Percentiles rank a stretch among this genome's conserved stretches.
These are phyloP conservation scores for Gynandropsis gynandra DNA, from an alignment of 345 rosid species.

Conservation along the genomic window DNA sequence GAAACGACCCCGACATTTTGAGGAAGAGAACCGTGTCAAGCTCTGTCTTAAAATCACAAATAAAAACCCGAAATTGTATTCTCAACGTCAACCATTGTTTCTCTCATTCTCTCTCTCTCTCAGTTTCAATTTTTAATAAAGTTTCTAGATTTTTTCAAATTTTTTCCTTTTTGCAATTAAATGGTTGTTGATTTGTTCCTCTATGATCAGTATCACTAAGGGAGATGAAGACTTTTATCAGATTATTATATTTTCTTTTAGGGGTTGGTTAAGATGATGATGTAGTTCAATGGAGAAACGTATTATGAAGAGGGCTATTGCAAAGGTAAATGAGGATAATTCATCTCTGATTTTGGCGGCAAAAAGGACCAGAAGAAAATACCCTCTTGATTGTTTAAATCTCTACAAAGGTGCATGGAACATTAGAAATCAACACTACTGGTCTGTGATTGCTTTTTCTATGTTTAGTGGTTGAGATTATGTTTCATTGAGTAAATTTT, in stretches of 20 bases:
- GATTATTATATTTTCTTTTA: not conserved
- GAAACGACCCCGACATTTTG: constrained; percentile 12
- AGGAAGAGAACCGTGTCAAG: constrained; percentile 23
- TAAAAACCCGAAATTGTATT: constrained; percentile 1
- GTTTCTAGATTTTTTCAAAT: not conserved
- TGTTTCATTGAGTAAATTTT: not conserved
- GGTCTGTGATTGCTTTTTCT: constrained; percentile 61
- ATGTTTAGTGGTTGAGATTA: not conserved
- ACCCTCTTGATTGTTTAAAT: constrained; percentile 50
- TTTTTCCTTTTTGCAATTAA: not conserved
- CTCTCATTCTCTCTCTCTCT: not conserved
- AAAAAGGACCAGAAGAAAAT: constrained; percentile 54
- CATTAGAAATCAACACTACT: constrained; percentile 68
- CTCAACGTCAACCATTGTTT: constrained; percentile 8
- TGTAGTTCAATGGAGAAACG: constrained; percentile 32
- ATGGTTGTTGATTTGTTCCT: too few species aligned
- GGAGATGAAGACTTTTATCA: not conserved
- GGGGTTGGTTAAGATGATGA: constrained; percentile 21
- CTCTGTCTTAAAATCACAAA: constrained; percentile 7
- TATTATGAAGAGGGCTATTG: constrained; percentile 47
- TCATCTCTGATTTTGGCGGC: constrained; percentile 68
- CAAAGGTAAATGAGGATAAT: constrained; percentile 31
- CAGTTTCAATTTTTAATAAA: constrained; percentile 3
- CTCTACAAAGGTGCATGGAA: constrained; percentile 81
- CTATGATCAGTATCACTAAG: too few species aligned